Percentiles rank a stretch among this genome's conserved stretches.
Conservation (phyloP, 768 basidiomycete species). For the Lactifluus volemus region DNA sequence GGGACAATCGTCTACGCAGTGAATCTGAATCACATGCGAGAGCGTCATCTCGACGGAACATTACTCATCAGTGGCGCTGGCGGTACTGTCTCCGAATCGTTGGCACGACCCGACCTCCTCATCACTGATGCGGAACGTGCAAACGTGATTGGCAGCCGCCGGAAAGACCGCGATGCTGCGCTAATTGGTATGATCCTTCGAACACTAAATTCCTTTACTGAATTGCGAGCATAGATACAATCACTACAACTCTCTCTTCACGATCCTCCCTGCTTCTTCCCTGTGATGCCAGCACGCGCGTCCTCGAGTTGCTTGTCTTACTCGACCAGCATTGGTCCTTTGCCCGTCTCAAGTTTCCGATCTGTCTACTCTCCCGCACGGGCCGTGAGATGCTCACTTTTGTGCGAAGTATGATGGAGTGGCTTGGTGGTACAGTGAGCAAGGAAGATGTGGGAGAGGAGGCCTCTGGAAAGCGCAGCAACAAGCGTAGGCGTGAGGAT, state of each 20-base stretch:
- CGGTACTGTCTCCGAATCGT: slow-evolving; percentile 77
- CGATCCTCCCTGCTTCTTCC: slow-evolving; percentile 82
- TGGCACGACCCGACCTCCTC: slow-evolving; percentile 84
- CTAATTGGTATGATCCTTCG: slow-evolving; percentile 53
- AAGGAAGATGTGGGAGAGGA: slow-evolving; percentile 89
- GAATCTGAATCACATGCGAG: slow-evolving; percentile 91
- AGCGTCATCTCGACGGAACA: slow-evolving; percentile 92
- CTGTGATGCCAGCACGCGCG: slow-evolving; percentile 88
- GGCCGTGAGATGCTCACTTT: slow-evolving; percentile 91
- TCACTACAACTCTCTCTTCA: slow-evolving; percentile 77
- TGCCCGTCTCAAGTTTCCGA: slow-evolving; percentile 73
- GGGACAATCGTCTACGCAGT: slow-evolving; percentile 95
- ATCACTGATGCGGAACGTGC: slow-evolving; percentile 90
- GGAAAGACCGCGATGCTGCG: slow-evolving; percentile 84
- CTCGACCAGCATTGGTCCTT: slow-evolving; percentile 98
- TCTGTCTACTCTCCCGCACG: slow-evolving; percentile 88
- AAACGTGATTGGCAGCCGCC: slow-evolving; percentile 71
- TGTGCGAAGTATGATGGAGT: slow-evolving; percentile 96
- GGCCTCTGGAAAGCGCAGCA: slow-evolving; percentile 39
- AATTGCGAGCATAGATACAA: slow-evolving; percentile 50
- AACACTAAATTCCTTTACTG: neutral
- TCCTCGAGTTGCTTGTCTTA: slow-evolving; percentile 90
- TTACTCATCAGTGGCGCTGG: slow-evolving; percentile 67
- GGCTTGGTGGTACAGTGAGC: slow-evolving; percentile 92
- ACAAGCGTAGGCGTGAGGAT: slow-evolving; percentile 36